Base-by-base conservation (phyloP, 1,139 yeast species). In the Nakaseomyces kungkrabaensis region DNA sequence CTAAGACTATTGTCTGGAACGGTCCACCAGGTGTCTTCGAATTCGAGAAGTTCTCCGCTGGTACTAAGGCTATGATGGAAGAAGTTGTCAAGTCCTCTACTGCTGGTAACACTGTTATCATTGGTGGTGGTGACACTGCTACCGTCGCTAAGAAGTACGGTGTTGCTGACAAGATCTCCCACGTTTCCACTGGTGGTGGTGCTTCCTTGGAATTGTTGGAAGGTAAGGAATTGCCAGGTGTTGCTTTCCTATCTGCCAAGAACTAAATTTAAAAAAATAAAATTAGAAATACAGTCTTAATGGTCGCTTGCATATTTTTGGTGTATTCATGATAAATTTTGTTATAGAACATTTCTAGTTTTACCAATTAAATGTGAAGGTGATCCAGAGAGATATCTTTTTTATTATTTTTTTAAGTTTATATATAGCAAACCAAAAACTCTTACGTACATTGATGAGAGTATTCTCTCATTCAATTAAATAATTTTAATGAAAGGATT, bases 21-120 rank as follows among this genome's bases (percentile, higher is more conserved):
- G 97, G 97, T 70, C 97, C 97, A 57, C 96, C 97, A 72, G 97
- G 97, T 78, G 97, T 90, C 65, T 90, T 90, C 69, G 97, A 90
- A 77, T 89, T 90, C 68, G 96, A 87, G 58, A 78, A 78, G 67
- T 90, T 90, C 69, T 83, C 96, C 60, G 72, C 73, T 54, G 97
- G 97, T 74, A 90, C 97, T 68, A 85, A 88, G 77, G 72, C 87
- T 54, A 75, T 89, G 73, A 80, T 90, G 66, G 94, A 83, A 59
- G 95, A 92, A 61, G 82, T 83, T 66, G 95, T 88, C 62, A 76
- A 79, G 69, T 85, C 95, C 56, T 87, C 90, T 63, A 82, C 80
- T 71, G 78, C 79, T 55, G 96, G 96, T 68, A 84, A 88, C 77
- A 87, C 96, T 61, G 96, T 89, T 58, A 92, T 92, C 72, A 85